Conservation (phyloP, 805 yeast genomes). For the Wickerhamomyces queroliae region DNA sequence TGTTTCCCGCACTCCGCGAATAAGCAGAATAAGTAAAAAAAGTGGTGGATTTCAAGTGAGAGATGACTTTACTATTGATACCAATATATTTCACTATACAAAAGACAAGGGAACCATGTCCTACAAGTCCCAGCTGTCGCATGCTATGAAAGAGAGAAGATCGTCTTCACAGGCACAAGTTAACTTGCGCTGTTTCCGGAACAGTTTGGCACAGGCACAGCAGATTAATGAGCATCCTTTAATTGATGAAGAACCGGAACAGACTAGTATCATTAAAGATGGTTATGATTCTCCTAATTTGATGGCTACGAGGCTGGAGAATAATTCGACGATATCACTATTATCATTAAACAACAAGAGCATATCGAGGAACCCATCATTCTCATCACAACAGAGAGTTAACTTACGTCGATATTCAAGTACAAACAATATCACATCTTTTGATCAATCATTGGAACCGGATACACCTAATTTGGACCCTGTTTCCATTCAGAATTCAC, state of each 20-base stretch:
- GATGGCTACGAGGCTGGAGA: constrained; percentile 18
- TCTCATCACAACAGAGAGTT: not conserved
- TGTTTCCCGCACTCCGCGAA: no score
- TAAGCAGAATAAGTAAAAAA: no score
- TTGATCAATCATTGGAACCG: no score
- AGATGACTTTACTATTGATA: no score
- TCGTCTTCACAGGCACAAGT: not conserved
- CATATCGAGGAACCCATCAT: not conserved
- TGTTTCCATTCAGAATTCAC: not conserved
- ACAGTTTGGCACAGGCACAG: not conserved
- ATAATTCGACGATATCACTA: constrained; percentile 16
- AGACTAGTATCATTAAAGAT: constrained; percentile 17
- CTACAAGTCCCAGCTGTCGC: no score
- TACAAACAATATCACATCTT: no score
- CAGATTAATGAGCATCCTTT: not conserved
- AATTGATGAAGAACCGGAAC: constrained; percentile 1
- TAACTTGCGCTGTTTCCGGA: not conserved
- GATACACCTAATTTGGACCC: constrained; percentile 15
- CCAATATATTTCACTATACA: no score
- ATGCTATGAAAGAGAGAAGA: no score
- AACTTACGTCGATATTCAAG: not conserved
- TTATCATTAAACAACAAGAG: constrained; percentile 14
- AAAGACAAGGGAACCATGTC: no score
- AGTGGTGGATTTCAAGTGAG: no score
- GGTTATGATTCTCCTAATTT: constrained; percentile 16